Evolutionary conservation across 2,329 filamentous ascomycete genomes (phyloP).

Genomic region (Hymenoscyphus linearis): DNA sequence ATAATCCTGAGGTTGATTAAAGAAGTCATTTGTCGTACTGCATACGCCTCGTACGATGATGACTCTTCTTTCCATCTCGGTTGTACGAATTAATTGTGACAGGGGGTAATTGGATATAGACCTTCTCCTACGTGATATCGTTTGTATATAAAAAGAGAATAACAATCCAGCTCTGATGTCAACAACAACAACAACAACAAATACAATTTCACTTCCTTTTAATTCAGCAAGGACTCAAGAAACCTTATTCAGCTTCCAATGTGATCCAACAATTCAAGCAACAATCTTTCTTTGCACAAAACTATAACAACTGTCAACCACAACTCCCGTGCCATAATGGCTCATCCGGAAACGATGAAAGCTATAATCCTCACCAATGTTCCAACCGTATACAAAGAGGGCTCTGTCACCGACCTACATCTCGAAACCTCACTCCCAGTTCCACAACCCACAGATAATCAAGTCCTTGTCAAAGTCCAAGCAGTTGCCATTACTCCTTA

Average conservation of each 20-base stretch:
- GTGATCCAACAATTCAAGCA: not conserved
- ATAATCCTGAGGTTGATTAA: not conserved
- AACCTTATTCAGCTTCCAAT: not conserved
- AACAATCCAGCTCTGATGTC: no score
- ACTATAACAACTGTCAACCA: not conserved
- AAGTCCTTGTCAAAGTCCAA: conserved; percentile 12
- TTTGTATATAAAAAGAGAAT: not conserved
- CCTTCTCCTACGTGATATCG: not conserved
- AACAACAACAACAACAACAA: no score
- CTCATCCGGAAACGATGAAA: not conserved
- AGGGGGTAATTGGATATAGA: not conserved
- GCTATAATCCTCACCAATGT: not conserved
- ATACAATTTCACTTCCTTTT: no score
- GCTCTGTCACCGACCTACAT: not conserved
- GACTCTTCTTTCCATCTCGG: not conserved
- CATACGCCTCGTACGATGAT: not conserved
- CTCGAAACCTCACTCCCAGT: not conserved
- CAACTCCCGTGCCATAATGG: not conserved
- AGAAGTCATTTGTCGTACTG: not conserved
- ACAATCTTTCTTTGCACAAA: not conserved
- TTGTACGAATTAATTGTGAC: not conserved
- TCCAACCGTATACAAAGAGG: not conserved
- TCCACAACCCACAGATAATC: conserved; percentile 2
- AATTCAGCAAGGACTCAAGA: no score
- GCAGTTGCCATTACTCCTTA: conserved; percentile 13